These are phyloP conservation scores for Jackrogersella minutella DNA, from an alignment of 495 filamentous ascomycete species.

Conservation along the genomic window DNA sequence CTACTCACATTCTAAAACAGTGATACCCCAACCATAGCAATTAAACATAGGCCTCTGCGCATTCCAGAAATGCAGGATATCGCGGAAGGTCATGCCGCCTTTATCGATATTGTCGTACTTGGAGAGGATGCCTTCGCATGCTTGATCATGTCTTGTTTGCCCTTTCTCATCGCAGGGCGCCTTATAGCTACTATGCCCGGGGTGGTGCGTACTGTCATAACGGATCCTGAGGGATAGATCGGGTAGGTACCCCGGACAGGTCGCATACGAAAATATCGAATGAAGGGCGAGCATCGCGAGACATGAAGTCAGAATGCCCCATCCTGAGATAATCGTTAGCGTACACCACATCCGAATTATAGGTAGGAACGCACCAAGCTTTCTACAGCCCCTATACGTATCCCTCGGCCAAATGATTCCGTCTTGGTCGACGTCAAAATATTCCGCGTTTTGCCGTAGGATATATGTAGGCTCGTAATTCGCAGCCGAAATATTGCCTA, in stretches of 20 bases:
- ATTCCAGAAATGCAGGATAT: constrained; percentile 1
- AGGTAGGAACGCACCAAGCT: constrained; percentile 3
- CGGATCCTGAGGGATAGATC: constrained; percentile 3
- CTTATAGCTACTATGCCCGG: not conserved
- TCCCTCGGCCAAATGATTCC: constrained; percentile 17
- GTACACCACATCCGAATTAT: not conserved
- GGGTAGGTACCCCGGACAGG: not conserved
- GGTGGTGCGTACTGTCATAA: not conserved
- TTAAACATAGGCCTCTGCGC: not conserved
- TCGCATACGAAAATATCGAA: constrained; percentile 6
- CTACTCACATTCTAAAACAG: constrained; percentile 16
- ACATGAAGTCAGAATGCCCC: constrained; percentile 6
- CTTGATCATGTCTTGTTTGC: not conserved
- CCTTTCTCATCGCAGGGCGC: not conserved
- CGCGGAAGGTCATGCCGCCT: constrained; percentile 6
- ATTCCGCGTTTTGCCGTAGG: constrained; percentile 5
- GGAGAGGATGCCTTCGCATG: constrained; percentile 13
- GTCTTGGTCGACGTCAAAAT: constrained; percentile 11
- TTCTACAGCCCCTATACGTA: constrained; percentile 12
- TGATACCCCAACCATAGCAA: not conserved
- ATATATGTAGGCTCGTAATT: constrained; percentile 1
- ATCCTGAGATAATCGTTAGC: constrained; percentile 1
- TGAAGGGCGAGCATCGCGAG: constrained; percentile 4
- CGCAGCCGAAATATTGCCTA: not conserved
- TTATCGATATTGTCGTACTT: constrained; percentile 8